Conservation (phyloP, 495 filamentous ascomycete species). For the Elasticomyces elasticus region DNA sequence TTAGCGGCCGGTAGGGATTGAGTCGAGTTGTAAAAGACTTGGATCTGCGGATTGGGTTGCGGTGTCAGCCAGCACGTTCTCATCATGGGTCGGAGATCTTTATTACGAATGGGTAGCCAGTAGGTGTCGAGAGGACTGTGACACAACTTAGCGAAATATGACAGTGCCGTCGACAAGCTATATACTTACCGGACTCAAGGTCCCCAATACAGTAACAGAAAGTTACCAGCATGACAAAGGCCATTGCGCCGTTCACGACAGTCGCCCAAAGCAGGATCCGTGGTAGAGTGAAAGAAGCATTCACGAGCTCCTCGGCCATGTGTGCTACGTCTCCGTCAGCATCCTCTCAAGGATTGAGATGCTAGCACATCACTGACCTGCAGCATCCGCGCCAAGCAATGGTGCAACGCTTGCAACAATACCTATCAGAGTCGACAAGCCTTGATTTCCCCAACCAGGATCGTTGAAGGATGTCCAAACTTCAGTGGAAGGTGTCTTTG, state of each 20-base stretch:
- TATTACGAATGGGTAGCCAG: constrained; percentile 45
- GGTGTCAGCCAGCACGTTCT: no score
- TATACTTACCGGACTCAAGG: not conserved
- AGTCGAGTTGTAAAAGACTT: constrained; percentile 43
- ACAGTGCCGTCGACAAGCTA: not conserved
- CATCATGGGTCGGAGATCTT: no score
- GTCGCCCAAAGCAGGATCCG: constrained; percentile 23
- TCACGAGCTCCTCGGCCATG: constrained; percentile 30
- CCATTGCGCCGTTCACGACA: constrained; percentile 25
- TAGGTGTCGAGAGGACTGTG: constrained; percentile 24
- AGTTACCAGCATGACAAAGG: constrained; percentile 20
- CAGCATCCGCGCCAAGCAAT: constrained; percentile 27
- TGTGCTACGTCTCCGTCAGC: no score
- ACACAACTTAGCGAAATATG: constrained; percentile 13
- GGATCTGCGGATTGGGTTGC: no score
- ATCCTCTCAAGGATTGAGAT: not conserved
- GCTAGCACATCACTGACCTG: constrained; percentile 4
- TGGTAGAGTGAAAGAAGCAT: constrained; percentile 26
- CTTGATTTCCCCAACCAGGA: constrained; percentile 24
- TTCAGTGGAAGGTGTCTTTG: constrained; percentile 12
- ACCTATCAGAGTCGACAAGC: constrained; percentile 25
- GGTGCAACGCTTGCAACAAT: constrained; percentile 22
- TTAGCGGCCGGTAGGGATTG: constrained; percentile 34
- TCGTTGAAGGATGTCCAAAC: constrained; percentile 24
- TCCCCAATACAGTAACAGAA: constrained; percentile 13